Evolutionary conservation across 495 filamentous ascomycete genomes (phyloP), one percentile per base, ranked within the genome.

Genomic region (Aspergillus baeticus): DNA sequence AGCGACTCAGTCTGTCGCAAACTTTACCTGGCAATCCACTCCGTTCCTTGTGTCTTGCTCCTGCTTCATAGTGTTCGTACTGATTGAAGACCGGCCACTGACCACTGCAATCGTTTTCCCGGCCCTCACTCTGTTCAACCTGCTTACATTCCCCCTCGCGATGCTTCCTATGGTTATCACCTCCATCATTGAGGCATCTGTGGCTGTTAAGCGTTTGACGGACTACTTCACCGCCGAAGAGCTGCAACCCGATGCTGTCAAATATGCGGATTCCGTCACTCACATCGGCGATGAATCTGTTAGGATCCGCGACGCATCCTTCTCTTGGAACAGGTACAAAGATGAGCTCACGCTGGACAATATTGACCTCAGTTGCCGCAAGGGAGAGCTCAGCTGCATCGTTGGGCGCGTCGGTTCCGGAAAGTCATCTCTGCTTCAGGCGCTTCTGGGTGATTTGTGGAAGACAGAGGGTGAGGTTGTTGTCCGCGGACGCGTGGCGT

Each of bases 1-100:
- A 43, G 91, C 92, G 43, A 86, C 92, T 1, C 92, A 96, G 69
- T 88, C 93, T 6, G 78, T 97, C 70, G 91, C 95, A 26, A 98
- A 96, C 63, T 99, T 99, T 57, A 97, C 95, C 21, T 99, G 95
- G 95, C 90, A 90, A n/a, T 94, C 90, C n/a, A 98, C 95, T 10
- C 95, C 95, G 8, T 99, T 99, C 77, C 81, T 99, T 31, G 95
- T 99, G 13, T 98, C 95, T 13, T 98, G 93, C 75, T 91, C 90
- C 8, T 98, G 94, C 10, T 99, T 99, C 65, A 86, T 90, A 13
- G 90, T 98, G 15, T 99, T 94, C 63, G 95, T 97, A 41, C 77
- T 94, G 49, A 95, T 89, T 1, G 82, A 82, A 37, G 79, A 92
- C 59, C 75, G 76, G 31, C 93, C 95, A 23, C 71, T 99, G 66